Percentiles rank a stretch among this genome's conserved stretches.
phyloP scores from a whole-genome alignment of 768 basidiomycete genomes.

The Panus rudis region DNA sequence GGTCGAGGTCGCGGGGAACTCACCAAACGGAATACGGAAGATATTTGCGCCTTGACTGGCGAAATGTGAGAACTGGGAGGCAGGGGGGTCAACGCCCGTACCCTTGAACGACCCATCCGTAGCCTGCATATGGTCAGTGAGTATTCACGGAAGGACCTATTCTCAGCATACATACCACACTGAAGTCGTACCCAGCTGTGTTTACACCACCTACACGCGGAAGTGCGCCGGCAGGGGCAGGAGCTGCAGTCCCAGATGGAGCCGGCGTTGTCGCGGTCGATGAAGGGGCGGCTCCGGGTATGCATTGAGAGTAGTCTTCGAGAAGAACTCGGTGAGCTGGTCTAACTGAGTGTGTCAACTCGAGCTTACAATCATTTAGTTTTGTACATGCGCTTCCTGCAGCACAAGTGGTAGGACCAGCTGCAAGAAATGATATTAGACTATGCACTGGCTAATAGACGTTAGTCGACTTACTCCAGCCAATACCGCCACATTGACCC shows the following conservation, averaged over 20 bases:
- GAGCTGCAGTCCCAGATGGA: constrained; percentile 11
- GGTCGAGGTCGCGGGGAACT: neutral
- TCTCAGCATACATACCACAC: constrained; percentile 24
- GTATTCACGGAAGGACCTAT: neutral
- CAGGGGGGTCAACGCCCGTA: constrained; percentile 30
- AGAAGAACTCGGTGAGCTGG: neutral
- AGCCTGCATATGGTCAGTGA: constrained; percentile 16
- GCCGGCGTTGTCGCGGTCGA: constrained; percentile 5
- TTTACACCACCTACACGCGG: constrained; percentile 43
- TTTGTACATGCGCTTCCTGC: constrained; percentile 22
- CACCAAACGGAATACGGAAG: constrained; percentile 30
- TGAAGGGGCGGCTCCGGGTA: constrained; percentile 18
- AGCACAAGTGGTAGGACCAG: constrained; percentile 22
- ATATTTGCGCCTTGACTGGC: constrained; percentile 40
- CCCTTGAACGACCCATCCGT: constrained; percentile 42
- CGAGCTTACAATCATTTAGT: constrained; percentile 19
- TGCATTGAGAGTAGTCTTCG: constrained; percentile 26
- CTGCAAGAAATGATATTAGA: constrained; percentile 6
- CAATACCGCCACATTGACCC: constrained; percentile 23
- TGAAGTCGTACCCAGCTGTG: constrained; percentile 42
- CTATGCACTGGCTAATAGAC: neutral
- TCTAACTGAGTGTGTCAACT: neutral
- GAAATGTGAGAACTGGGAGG: constrained; percentile 42
- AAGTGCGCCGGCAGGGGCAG: constrained; percentile 18
- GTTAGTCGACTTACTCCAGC: constrained; percentile 17